Evolutionary conservation across 2,329 filamentous ascomycete genomes (phyloP).

Genomic region (Graphilbum fragrans): DNA sequence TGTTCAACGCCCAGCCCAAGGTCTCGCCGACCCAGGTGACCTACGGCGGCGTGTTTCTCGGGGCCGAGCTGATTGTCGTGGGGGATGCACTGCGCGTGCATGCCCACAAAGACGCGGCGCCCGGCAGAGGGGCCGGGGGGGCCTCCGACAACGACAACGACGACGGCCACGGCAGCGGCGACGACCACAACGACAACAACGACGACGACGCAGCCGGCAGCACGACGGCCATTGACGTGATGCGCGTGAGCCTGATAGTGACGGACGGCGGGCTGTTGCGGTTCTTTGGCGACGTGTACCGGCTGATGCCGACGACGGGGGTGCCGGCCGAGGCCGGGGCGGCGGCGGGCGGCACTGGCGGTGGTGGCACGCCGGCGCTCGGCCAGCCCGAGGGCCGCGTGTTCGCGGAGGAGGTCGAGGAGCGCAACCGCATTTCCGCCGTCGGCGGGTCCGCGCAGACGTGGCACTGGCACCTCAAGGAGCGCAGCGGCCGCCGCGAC

Average conservation of each 20-base stretch:
- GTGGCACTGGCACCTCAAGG: slow-evolving; percentile 17
- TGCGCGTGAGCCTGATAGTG: slow-evolving; percentile 18
- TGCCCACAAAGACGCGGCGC: slow-evolving; percentile 1
- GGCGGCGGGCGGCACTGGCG: background rate
- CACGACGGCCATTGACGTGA: slow-evolving; percentile 12
- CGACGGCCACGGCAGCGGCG: slow-evolving; percentile 49
- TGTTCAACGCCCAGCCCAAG: slow-evolving; percentile 16
- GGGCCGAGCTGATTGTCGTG: slow-evolving; percentile 21
- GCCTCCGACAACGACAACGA: slow-evolving; percentile 1
- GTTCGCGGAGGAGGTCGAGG: slow-evolving; percentile 16
- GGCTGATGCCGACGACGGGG: slow-evolving; percentile 8
- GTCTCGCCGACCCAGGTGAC: slow-evolving; percentile 9
- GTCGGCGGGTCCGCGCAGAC: background rate
- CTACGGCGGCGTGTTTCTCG: slow-evolving; percentile 21
- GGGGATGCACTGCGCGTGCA: slow-evolving; percentile 21
- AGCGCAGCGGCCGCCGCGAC: slow-evolving; percentile 14
- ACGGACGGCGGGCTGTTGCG: slow-evolving; percentile 9
- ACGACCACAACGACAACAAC: slow-evolving; percentile 46
- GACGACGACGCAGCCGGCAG: slow-evolving; percentile 61
- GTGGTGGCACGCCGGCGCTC: background rate
- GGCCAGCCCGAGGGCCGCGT: slow-evolving; percentile 10
- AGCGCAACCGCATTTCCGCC: slow-evolving; percentile 6
- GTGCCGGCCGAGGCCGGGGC: slow-evolving; percentile 1
- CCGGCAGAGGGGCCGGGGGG: background rate
- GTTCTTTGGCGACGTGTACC: slow-evolving; percentile 18